Percentiles rank a stretch among this genome's conserved stretches.
Conservation (phyloP, 768 basidiomycete species). For the Trametes cinnabarina region DNA sequence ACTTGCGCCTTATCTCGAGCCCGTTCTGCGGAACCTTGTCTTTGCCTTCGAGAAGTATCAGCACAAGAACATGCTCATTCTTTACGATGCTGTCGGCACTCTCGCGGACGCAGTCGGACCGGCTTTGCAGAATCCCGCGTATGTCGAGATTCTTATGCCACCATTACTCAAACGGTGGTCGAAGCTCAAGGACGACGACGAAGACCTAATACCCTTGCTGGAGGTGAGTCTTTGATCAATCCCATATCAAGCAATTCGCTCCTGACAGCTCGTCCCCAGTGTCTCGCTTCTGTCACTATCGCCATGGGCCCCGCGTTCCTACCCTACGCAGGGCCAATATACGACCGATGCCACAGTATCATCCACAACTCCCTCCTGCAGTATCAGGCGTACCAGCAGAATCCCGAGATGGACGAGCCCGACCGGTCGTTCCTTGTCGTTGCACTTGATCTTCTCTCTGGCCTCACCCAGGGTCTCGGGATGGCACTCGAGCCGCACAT, state of each 20-base stretch:
- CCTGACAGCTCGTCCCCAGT: constrained; percentile 45
- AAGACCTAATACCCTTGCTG: constrained; percentile 89
- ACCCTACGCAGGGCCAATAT: constrained; percentile 87
- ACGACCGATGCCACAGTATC: constrained; percentile 85
- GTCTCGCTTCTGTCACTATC: constrained; percentile 95
- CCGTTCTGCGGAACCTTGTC: constrained; percentile 91
- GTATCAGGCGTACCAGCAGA: constrained; percentile 86
- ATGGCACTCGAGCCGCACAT: constrained; percentile 74
- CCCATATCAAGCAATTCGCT: neutral
- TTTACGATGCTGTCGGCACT: constrained; percentile 99
- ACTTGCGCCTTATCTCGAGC: constrained; percentile 91
- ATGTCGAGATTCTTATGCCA: constrained; percentile 96
- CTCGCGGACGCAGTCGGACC: constrained; percentile 94
- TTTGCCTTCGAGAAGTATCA: constrained; percentile 98
- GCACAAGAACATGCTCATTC: constrained; percentile 97
- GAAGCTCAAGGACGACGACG: constrained; percentile 87
- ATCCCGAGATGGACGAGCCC: constrained; percentile 90
- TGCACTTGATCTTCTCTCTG: constrained; percentile 93
- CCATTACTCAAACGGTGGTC: constrained; percentile 88
- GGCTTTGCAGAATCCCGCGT: constrained; percentile 79
- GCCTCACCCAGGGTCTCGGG: constrained; percentile 91
- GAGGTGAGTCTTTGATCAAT: constrained; percentile 57
- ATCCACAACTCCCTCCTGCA: constrained; percentile 79
- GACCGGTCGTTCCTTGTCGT: constrained; percentile 98
- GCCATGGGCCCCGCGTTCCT: constrained; percentile 89